Base-by-base conservation (phyloP, 2,329 filamentous ascomycete species). In the Talaromyces pinophilus region DNA sequence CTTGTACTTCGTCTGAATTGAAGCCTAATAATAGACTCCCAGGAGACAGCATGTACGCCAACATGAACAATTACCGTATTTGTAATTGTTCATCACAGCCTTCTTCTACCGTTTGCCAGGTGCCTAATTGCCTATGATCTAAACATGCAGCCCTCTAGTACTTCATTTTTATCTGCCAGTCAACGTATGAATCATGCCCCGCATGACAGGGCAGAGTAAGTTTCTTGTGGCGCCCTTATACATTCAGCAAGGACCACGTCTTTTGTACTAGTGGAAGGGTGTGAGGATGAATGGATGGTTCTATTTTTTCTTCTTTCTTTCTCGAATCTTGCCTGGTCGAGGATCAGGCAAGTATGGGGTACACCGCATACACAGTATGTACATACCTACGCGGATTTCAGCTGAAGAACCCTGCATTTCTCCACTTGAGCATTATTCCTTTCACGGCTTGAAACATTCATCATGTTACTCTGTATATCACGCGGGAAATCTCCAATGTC, bases 281-380 rank as follows among this genome's bases (percentile, higher is more conserved):
- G 48, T 52, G 48, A 52, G 25, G 22, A 30, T 15, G 25, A 38
- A 54, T 57, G n/a, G 10, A 35, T 59, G 62, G 48, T 63, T 42
- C 62, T 55, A 63, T 57, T 55, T 63, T 40, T 63, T 55, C 61
- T 63, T 44, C 25, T 19, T 63, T 46, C 15, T 40, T 64, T 64
- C 62, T 64, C 62, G 62, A 64, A 64, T 44, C 62, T 48, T 64
- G 50, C 62, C 62, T 7, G 28, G 50, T 50, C 52, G 42, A 64
- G 62, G 10, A 48, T 33, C 19, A 44, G 57, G 57, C 30, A 10
- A 44, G 28, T 44, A 60, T 40, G 54, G 54, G 38, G 40, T 44
- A 59, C 13, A 59, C 19, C 25, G 25, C 35, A 42, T 59, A 60
- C 35, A 33, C 30, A 33, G 10, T 48, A 15, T 25, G 25, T 25